Evolutionary conservation across 805 yeast species (phyloP).

Genomic region (Saccharomycopsis babjevae): DNA sequence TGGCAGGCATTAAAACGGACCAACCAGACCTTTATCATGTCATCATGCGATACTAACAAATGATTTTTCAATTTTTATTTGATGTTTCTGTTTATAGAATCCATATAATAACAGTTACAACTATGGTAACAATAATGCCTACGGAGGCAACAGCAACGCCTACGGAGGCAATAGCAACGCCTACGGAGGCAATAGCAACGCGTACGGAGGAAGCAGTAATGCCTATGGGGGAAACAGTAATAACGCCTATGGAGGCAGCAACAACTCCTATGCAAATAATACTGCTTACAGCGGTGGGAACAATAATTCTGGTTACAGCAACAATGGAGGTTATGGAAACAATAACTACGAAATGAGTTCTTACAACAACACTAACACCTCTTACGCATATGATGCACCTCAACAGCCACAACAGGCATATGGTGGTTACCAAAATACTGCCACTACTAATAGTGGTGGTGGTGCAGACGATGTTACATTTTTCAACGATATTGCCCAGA

Average conservation of each 20-base stretch:
- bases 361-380: neutral
- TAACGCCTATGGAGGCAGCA: neutral
- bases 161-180: neutral
- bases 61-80: constrained; percentile 1
- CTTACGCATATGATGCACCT: neutral
- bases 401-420: constrained; percentile 4
- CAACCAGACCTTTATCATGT: too few species aligned
- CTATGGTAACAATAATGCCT: neutral
- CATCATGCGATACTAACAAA: constrained; percentile 12
- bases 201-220: constrained; percentile 2
- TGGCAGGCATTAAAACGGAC: too few species aligned
- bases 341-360: neutral
- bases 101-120: neutral
- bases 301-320: constrained; percentile 4
- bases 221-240: neutral
- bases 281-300: constrained; percentile 2
- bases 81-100: neutral
- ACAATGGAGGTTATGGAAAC: neutral
- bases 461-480: constrained; percentile 51
- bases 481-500: constrained; percentile 57
- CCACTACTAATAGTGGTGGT: constrained; percentile 26
- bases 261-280: constrained; percentile 1
- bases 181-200: constrained; percentile 5
- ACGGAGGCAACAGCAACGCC: neutral
- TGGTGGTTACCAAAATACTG: neutral